Conservation (phyloP, 129 eudicot genomes). For the Flaveria bidentis region DNA sequence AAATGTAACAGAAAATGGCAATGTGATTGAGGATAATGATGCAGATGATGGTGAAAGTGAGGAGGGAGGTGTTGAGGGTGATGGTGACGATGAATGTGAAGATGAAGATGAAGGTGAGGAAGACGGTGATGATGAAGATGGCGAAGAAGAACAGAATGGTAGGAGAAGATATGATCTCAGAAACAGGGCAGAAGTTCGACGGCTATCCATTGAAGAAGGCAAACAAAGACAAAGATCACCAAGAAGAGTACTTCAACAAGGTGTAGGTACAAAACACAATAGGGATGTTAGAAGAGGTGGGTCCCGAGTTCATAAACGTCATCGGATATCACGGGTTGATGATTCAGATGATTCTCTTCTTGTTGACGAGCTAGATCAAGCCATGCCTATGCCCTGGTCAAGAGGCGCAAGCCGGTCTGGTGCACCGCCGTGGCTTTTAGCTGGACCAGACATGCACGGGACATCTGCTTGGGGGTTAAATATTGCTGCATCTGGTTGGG, state of each 20-base stretch:
- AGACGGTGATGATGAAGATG: constrained; percentile 70
- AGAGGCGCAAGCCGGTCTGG: constrained; percentile 80
- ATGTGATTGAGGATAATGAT: constrained; percentile 62
- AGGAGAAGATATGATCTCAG: constrained; percentile 89
- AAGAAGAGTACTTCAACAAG: constrained; percentile 92
- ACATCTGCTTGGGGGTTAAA: constrained; percentile 82
- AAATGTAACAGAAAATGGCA: constrained; percentile 57
- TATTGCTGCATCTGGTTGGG: constrained; percentile 98
- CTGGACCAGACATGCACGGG: constrained; percentile 89
- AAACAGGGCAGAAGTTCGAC: constrained; percentile 79
- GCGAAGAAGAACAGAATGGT: constrained; percentile 84
- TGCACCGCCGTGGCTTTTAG: constrained; percentile 83
- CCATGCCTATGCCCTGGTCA: constrained; percentile 92
- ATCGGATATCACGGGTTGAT: constrained; percentile 77
- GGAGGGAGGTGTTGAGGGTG: constrained; percentile 52
- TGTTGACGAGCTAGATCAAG: constrained; percentile 98
- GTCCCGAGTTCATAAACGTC: constrained; percentile 89
- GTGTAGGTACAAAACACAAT: constrained; percentile 79
- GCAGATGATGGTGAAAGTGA: constrained; percentile 48
- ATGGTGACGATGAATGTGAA: constrained; percentile 52
- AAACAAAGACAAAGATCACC: constrained; percentile 95
- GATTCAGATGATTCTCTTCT: constrained; percentile 98
- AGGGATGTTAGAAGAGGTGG: constrained; percentile 93
- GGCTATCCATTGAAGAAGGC: constrained; percentile 68
- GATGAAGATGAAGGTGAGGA: constrained; percentile 84